Conservation (phyloP, 2,329 filamentous ascomycete species). For the Neofusicoccum umdonicola region DNA sequence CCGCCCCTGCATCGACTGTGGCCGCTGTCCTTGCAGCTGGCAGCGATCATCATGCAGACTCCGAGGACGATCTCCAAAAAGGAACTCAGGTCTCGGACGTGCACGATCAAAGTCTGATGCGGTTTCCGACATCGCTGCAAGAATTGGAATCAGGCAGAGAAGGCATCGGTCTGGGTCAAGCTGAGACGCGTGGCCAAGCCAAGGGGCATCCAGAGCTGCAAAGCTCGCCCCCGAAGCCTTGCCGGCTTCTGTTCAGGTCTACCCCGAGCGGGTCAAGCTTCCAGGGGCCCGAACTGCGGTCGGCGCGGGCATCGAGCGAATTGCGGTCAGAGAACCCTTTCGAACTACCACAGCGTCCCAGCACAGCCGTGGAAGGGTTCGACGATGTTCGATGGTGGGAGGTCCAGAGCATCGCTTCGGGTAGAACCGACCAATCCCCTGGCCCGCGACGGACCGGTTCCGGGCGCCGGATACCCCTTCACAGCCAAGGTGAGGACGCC, state of each 20-base stretch:
- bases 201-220: constrained; percentile 1
- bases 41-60: neutral
- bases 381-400: constrained; percentile 9
- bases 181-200: constrained; percentile 8
- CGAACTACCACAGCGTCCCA: neutral
- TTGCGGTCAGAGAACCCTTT: neutral
- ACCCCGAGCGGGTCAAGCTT: neutral
- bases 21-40: neutral
- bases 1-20: neutral
- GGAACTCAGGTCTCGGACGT: neutral
- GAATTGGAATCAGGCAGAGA: constrained; percentile 6
- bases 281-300: neutral
- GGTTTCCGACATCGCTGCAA: neutral
- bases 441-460: neutral
- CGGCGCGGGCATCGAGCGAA: neutral
- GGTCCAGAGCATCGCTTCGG: neutral
- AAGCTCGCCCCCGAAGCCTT: constrained; percentile 1
- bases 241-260: neutral
- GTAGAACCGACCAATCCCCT: neutral
- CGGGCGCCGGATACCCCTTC: neutral
- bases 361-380: neutral
- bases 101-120: neutral
- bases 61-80: neutral
- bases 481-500: neutral
- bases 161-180: neutral